A percentile compares a stretch with the other conserved stretches of the same genome.
Conservation (phyloP, 2,329 filamentous ascomycete genomes). For the Microdochium trichocladiopsis region DNA sequence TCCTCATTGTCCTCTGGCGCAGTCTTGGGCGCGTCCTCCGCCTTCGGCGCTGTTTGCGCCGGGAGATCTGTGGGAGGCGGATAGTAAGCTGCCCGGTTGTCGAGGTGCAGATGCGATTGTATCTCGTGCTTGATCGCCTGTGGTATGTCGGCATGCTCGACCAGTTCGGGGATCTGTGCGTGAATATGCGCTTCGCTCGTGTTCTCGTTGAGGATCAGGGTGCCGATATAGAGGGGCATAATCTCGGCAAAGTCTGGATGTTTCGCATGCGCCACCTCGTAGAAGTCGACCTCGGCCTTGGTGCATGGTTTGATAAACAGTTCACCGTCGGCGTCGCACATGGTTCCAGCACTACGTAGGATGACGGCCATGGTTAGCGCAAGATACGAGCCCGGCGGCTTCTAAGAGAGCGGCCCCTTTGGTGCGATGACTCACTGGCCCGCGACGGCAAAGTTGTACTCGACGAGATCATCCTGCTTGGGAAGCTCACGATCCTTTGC, state of each 20-base stretch:
- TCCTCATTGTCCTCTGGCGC: constrained; percentile 17
- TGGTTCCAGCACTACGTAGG: constrained; percentile 72
- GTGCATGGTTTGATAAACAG: constrained; percentile 95
- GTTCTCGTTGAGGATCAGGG: constrained; percentile 59
- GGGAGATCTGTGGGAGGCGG: neutral
- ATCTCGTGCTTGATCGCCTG: constrained; percentile 33
- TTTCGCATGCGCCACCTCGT: constrained; percentile 60
- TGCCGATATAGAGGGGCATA: constrained; percentile 83
- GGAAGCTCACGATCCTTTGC: constrained; percentile 33
- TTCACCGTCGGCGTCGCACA: constrained; percentile 75
- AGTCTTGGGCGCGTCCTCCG: constrained; percentile 8
- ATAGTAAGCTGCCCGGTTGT: constrained; percentile 5
- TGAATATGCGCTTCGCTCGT: constrained; percentile 38
- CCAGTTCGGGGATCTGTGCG: constrained; percentile 37
- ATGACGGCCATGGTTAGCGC: neutral
- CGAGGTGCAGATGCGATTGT: constrained; percentile 26
- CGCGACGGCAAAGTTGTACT: constrained; percentile 71
- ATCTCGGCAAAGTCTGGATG: constrained; percentile 71
- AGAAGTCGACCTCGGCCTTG: constrained; percentile 78
- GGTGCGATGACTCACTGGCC: constrained; percentile 61
- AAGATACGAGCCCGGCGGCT: neutral
- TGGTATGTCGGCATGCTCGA: constrained; percentile 25
- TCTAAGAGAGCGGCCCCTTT: neutral
- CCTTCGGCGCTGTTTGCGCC: constrained; percentile 2
- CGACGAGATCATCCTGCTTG: constrained; percentile 53